These are phyloP conservation scores for Rhizophlyctis rosea DNA, from an alignment of 192 early-diverging fungal species.

Conservation along the genomic window DNA sequence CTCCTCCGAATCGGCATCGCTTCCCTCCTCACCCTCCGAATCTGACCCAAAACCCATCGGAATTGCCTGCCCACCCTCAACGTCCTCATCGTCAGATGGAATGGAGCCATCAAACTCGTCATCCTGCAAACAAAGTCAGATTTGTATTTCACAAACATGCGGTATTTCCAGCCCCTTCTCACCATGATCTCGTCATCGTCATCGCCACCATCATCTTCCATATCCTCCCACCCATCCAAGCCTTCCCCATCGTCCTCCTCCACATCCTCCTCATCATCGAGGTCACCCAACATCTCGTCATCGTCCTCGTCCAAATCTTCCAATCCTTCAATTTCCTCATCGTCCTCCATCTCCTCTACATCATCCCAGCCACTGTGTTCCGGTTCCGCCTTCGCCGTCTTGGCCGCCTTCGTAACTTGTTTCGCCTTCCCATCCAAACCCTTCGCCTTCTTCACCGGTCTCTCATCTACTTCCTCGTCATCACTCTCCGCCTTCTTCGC, in stretches of 20 bases:
- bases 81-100: constrained; percentile 20
- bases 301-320: constrained; percentile 8
- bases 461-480: constrained; percentile 2
- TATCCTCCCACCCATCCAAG: constrained; percentile 24
- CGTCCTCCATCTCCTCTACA: not conserved
- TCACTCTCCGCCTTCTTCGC: not conserved
- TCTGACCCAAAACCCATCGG: constrained; percentile 38
- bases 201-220: constrained; percentile 31
- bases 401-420: not conserved
- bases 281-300: constrained; percentile 22
- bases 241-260: constrained; percentile 22
- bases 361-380: not conserved
- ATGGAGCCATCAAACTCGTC: constrained; percentile 38
- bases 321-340: not conserved
- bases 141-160: not conserved
- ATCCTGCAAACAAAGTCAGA: constrained; percentile 11
- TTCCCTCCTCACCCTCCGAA: constrained; percentile 48
- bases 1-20: constrained; percentile 55
- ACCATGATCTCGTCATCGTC: constrained; percentile 29
- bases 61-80: constrained; percentile 12
- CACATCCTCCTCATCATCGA: constrained; percentile 9
- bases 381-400: not conserved
- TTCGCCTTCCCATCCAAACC: constrained; percentile 3
- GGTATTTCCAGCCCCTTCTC: not conserved
- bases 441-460: constrained; percentile 17